A percentile compares a stretch with the other conserved stretches of the same genome.
These are phyloP conservation scores for Irpex sp. DNA, from an alignment of 1,284 basidiomycete genomes.

Conservation along the genomic window DNA sequence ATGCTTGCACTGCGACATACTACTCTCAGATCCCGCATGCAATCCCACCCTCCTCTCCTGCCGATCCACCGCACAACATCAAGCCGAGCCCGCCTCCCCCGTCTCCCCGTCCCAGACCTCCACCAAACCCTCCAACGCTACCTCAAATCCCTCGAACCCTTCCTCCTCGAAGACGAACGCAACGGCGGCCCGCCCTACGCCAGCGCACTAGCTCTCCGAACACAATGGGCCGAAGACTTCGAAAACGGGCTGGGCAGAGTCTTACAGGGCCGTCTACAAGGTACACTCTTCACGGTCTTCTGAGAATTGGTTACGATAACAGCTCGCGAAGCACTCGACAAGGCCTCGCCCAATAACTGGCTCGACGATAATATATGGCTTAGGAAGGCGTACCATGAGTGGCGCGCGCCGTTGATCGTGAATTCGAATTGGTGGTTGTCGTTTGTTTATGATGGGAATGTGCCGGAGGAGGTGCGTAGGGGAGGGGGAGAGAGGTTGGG, in stretches of 20 bases:
- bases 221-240: slow-evolving; percentile 70
- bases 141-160: slow-evolving; percentile 73
- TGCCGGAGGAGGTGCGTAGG: slow-evolving; percentile 42
- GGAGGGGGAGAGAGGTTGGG: slow-evolving; percentile 28
- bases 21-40: not conserved
- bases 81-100: slow-evolving; percentile 32
- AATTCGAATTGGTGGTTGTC: slow-evolving; percentile 99
- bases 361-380: slow-evolving; percentile 94
- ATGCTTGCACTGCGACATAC: not conserved
- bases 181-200: slow-evolving; percentile 50
- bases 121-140: slow-evolving; percentile 77
- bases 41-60: not conserved
- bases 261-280: slow-evolving; percentile 78
- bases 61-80: not conserved
- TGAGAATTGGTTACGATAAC: not conserved
- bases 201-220: slow-evolving; percentile 55
- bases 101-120: slow-evolving; percentile 85
- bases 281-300: slow-evolving; percentile 34
- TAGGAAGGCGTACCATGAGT: slow-evolving; percentile 86
- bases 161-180: slow-evolving; percentile 72
- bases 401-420: slow-evolving; percentile 81
- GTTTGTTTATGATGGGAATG: slow-evolving; percentile 59
- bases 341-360: slow-evolving; percentile 87
- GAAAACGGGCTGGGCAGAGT: slow-evolving; percentile 63
- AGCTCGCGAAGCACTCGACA: slow-evolving; percentile 67